Base-by-base conservation (phyloP, 345 rosid genomes). In the Aethionema arabicum region DNA sequence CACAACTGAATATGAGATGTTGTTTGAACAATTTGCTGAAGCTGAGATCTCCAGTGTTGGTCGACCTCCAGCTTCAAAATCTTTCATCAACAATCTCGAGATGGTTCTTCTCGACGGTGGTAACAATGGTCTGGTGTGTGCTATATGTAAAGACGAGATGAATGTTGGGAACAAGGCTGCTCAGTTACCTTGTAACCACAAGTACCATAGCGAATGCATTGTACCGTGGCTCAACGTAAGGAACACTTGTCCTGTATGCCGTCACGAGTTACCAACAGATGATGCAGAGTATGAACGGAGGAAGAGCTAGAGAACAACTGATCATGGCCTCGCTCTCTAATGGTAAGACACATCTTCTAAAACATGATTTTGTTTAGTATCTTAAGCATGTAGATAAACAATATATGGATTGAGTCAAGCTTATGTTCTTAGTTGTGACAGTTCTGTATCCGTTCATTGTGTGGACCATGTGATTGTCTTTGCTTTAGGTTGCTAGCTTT, bases 211-310 rank as follows among this genome's bases (percentile, higher is more conserved):
- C 1, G 90, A 87, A 8, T 92, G 98, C 77, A 92, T 92, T 67
- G 48, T 82, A 15, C 91, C 90, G 3, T 92, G 98, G 98, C 82
- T 92, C 6, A 65, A 72, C 7, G 78, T 90, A 13, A 79, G 98
- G 75, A 92, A 85, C 75, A 87, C 96, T 16, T 92, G 98, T 52
- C 98, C 98, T 14, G 95, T 92, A 56, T 92, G 98, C 74, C 87
- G 98, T 8, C 68, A 78, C 56, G 95, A 92, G 55, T 74, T 89
- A 83, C 93, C 91, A 39, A 87, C 98, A 0, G 95, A 89, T 69
- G 91, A 85, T 76, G 71, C 74, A 32, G 89, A 84, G 11, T 83
- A 85, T 52, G 98, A 89, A 65, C 78, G 61, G 76, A 88, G 79
- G 81, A 74, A 39, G 56, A 74, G 41, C 15, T 61, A 82, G 63